Evolutionary conservation across 2,329 filamentous ascomycete species (phyloP), one percentile per base, ranked within the genome.

Genomic region (Fusarium nygamai): DNA sequence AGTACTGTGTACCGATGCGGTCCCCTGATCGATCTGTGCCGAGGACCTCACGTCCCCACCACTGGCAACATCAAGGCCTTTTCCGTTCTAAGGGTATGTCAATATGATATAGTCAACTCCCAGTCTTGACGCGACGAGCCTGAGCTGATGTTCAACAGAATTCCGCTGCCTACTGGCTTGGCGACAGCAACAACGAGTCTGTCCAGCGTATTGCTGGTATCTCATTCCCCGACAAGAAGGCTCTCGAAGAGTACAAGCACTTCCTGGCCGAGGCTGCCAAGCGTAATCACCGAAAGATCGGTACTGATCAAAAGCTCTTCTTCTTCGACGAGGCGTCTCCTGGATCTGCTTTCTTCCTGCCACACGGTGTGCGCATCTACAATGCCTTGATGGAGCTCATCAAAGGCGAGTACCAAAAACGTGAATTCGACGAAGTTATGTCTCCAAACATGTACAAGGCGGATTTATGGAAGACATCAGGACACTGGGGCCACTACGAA

Each of bases 231-330:
- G 95, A 98, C 84, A 98, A 99, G 90, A 97, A 98, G 86, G 90
- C 91, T 79, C 94, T 99, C 85, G 91, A 93, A 53, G 95, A 97
- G 80, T 95, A 98, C 86, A 92, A 97, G 85, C 95, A 96, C 80
- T 97, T 97, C 85, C 89, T 99, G 36, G 96, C 98, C 80, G 96
- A 99, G 85, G 96, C 96, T n/a, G 96, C 96, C 71, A 98, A 98
- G 88, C 92, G 96, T 73, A 96, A 98, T 80, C 96, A 99, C 82
- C 89, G 96, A 75, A 94, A 94, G 85, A 95, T 99, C 76, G 96
- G 95, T 74, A 94, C 92, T 81, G 95, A 98, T 73, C 96, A 99
- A 83, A 96, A 98, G 82, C 91, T 99, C 14, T 99, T 98, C 88
- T 97, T 98, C 88, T 99, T 98, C 86, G 92, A 97, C 80, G 93